Base-by-base conservation (phyloP, 75 land plant genomes). In the Cryptomeria japonica region DNA sequence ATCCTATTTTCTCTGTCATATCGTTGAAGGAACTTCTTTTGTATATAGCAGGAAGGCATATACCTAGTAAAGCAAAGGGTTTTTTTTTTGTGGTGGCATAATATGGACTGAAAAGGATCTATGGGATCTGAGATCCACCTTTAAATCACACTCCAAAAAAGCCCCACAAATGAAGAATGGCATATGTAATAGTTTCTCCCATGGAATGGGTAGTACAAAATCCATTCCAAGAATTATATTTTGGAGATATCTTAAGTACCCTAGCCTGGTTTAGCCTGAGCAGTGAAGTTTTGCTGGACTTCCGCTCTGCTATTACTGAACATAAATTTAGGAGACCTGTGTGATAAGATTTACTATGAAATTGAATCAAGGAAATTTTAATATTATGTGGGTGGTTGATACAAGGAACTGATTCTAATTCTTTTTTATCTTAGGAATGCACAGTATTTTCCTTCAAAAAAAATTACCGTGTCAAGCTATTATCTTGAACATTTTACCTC, bases 21-120 rank as follows among this genome's bases (percentile, higher is more conserved):
- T 84, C 28, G 19, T 84, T 16, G 12, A 31, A 42, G 70, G 22
- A 64, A 32, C 64, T 53, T 55, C 41, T 85, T 36, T 47, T 85
- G 86, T 85, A 85, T 55, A 85, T 85, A 85, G 86, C 86, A 85
- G 41, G 86, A 82, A 82, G n/a, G 49, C 44, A 18, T 79, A 79
- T 49, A 49, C 47, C 15, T 84, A 84, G 36, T 25, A 32, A 49
- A 49, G n/a, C 36, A 31, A 25, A 15, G 7, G 16, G 37, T 42
- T 84, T 84, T 42, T 84, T 84, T 44, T 84, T 44, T 0, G 34
- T 14, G 51, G 85, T 47, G 85, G 37, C 85, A 53, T 84, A 31
- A 14, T 36, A 41, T 38, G 82, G 82, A 38, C 82, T 79, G 44
- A 10, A 79, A 36, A 79, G 22, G 84, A 44, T 46, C 84, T 13